Evolutionary conservation across 352 stramenopile species (phyloP).

Genomic region (Thalassiosira sp.): DNA sequence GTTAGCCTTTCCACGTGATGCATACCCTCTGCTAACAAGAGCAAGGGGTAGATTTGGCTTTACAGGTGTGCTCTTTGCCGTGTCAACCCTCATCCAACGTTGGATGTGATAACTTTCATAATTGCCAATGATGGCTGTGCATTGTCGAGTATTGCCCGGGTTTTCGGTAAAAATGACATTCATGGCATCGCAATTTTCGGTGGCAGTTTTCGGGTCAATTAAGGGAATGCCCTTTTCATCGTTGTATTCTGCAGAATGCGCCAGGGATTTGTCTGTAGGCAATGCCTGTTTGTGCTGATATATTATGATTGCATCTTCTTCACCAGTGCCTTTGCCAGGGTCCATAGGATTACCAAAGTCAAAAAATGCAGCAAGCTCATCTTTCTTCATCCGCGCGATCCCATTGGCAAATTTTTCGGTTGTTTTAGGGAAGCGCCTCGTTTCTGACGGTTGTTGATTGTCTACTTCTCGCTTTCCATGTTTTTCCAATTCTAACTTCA

Average conservation of each 20-base stretch:
- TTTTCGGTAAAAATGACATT: conserved; percentile 66
- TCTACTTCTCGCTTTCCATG: conserved; percentile 8
- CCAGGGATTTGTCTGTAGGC: conserved; percentile 31
- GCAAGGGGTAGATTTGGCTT: conserved; percentile 33
- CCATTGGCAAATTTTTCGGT: conserved; percentile 43
- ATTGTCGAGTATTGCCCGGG: conserved; percentile 48
- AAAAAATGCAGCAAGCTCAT: conserved; percentile 51
- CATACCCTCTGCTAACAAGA: conserved; percentile 53
- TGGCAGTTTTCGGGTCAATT: conserved; percentile 51
- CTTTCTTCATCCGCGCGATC: conserved; percentile 53
- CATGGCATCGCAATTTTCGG: conserved; percentile 68
- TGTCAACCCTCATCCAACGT: conserved; percentile 71
- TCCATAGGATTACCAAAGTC: conserved; percentile 67
- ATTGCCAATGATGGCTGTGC: conserved; percentile 67
- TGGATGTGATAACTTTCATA: conserved; percentile 79
- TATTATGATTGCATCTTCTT: conserved; percentile 68
- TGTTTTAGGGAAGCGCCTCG: conserved; percentile 34
- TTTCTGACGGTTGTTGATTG: conserved; percentile 2
- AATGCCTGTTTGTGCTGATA: conserved; percentile 54
- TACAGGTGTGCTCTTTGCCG: conserved; percentile 20
- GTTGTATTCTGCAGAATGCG: conserved; percentile 29
- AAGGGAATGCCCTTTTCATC: conserved; percentile 41
- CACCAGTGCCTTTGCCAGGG: conserved; percentile 14
- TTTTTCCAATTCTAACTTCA: conserved; percentile 40
- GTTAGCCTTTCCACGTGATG: conserved; percentile 26